These are phyloP conservation scores for Corymbia calophylla DNA, from an alignment of 441 rosid genomes.

Conservation along the genomic window DNA sequence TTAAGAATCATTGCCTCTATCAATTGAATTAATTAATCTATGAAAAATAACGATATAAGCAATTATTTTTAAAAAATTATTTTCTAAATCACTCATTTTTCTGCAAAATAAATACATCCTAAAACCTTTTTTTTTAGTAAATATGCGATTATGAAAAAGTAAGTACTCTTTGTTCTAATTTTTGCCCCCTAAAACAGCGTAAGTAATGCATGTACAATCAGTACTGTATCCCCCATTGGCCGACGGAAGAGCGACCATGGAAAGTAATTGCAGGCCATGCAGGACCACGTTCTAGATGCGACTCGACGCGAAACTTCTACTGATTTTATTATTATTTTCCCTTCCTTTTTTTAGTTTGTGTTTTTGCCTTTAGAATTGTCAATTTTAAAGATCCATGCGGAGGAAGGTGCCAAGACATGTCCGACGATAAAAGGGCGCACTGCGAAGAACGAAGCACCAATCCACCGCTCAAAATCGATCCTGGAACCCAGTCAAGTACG, in stretches of 20 bases:
- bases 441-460: not conserved
- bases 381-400: not conserved
- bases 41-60: no score
- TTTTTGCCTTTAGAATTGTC: not conserved
- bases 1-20: accelerated
- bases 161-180: no score
- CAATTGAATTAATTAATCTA: accelerated
- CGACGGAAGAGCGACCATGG: not conserved
- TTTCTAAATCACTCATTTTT: not conserved
- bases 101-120: accelerated
- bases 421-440: not conserved
- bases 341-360: not conserved
- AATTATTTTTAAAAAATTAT: accelerated
- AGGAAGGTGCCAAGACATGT: not conserved
- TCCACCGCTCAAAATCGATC: not conserved
- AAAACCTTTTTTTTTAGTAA: not conserved
- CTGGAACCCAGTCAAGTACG: not conserved
- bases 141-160: not conserved
- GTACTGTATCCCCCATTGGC: not conserved
- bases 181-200: not conserved
- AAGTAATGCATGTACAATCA: not conserved
- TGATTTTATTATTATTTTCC: not conserved
- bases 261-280: not conserved
- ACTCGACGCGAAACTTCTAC: not conserved
- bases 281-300: not conserved